Evolutionary conservation across 805 yeast species (phyloP).

Genomic region (Candida dendrica): DNA sequence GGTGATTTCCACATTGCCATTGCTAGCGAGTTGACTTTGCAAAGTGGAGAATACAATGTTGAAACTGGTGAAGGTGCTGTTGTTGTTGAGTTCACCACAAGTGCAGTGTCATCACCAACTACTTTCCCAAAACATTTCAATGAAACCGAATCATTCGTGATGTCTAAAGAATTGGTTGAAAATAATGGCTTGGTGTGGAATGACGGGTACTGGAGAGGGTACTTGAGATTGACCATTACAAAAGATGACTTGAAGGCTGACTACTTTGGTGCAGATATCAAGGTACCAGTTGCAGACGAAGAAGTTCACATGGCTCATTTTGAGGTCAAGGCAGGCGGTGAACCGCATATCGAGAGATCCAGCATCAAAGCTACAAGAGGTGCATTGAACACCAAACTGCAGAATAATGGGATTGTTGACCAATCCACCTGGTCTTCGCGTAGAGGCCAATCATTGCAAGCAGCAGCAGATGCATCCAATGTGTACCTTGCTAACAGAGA

Average conservation of each 20-base stretch:
- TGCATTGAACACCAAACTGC: background rate
- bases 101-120: conserved; percentile 19
- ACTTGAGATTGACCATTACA: conserved; percentile 2
- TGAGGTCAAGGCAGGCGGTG: conserved; percentile 3
- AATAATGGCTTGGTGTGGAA: conserved; percentile 8
- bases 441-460: background rate
- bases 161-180: conserved; percentile 5
- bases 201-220: conserved; percentile 11
- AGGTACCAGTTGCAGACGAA: conserved; percentile 1
- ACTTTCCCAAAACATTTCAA: conserved; percentile 9
- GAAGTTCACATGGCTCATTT: conserved; percentile 4
- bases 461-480: background rate
- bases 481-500: background rate
- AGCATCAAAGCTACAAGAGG: conserved; percentile 2
- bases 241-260: conserved; percentile 1
- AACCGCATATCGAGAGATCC: conserved; percentile 4
- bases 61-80: conserved; percentile 17
- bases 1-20: conserved; percentile 22
- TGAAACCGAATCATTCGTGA: background rate
- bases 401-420: background rate
- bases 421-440: background rate
- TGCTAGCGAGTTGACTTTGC: conserved; percentile 13
- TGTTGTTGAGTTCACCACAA: conserved; percentile 18
- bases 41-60: conserved; percentile 8
- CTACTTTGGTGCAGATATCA: conserved; percentile 8